Conservation (phyloP, 31 red algal species). For the Porphyra umbilicalis region DNA sequence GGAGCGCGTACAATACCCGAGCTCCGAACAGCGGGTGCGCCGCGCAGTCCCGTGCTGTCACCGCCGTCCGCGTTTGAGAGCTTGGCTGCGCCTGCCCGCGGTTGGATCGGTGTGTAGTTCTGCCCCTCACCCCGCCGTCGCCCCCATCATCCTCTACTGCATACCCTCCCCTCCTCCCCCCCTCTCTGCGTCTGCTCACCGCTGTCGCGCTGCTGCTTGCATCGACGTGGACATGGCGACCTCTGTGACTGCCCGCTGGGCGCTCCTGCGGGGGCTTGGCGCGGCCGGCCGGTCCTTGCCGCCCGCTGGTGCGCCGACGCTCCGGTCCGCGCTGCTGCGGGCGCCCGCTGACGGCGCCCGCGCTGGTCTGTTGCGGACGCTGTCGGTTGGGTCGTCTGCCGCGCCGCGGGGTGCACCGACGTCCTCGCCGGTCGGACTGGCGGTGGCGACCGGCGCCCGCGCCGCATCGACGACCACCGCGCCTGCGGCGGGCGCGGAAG, state of each 20-base stretch:
- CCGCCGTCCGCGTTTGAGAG: not conserved
- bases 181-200: not conserved
- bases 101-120: not conserved
- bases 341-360: not conserved
- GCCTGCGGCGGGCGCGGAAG: not conserved
- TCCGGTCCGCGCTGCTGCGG: not conserved
- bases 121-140: not conserved
- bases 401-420: not conserved
- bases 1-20: not conserved
- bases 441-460: not conserved
- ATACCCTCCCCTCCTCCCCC: not conserved
- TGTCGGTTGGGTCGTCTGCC: not conserved
- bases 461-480: not conserved
- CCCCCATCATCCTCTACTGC: not conserved
- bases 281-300: not conserved
- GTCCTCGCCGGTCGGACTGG: too few species aligned
- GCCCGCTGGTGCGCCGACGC: not conserved
- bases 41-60: not conserved
- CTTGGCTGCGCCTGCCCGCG: not conserved
- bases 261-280: not conserved
- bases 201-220: too few species aligned
- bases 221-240: not conserved
- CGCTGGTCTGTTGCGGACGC: not conserved
- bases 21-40: not conserved
- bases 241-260: not conserved